A percentile compares a stretch with the other conserved stretches of the same genome.
Conservation (phyloP, 768 basidiomycete species). For the Lactarius indigo region DNA sequence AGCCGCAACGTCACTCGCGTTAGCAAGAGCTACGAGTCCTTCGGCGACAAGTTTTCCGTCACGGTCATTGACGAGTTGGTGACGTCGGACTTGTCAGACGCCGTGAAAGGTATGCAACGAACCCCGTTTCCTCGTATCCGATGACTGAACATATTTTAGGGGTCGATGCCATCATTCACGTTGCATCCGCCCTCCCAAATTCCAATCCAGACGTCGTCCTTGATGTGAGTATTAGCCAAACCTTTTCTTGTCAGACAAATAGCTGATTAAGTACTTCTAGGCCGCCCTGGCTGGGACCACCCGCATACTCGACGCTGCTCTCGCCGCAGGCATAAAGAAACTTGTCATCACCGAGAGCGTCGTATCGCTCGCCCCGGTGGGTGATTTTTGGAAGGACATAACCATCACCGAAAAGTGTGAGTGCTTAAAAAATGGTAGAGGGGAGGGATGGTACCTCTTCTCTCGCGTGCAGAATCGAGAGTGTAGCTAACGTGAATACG, state of each 20-base stretch:
- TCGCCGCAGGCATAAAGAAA: slow-evolving; percentile 13
- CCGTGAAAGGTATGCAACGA: slow-evolving; percentile 25
- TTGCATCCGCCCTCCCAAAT: slow-evolving; percentile 15
- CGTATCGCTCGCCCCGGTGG: neutral
- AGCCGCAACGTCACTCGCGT: slow-evolving; percentile 21
- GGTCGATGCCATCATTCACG: slow-evolving; percentile 22
- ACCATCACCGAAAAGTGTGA: slow-evolving; percentile 11
- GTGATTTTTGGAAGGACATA: neutral
- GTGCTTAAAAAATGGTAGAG: neutral
- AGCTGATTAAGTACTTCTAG: neutral
- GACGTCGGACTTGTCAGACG: slow-evolving; percentile 26
- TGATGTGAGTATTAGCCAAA: neutral
- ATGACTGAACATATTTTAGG: slow-evolving; percentile 2
- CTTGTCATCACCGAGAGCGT: slow-evolving; percentile 20
- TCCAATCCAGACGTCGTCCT: slow-evolving; percentile 19
- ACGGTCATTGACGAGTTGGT: slow-evolving; percentile 26
- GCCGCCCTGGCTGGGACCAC: slow-evolving; percentile 19
- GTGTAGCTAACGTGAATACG: neutral
- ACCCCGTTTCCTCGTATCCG: neutral
- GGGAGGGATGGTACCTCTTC: neutral
- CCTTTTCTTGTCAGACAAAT: neutral
- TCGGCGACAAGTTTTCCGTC: slow-evolving; percentile 23
- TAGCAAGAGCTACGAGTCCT: slow-evolving; percentile 20
- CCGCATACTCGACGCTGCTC: slow-evolving; percentile 17
- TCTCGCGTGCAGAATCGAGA: neutral